Evolutionary conservation across 2,329 filamentous ascomycete genomes (phyloP).

Genomic region (Diaporthe vexans): DNA sequence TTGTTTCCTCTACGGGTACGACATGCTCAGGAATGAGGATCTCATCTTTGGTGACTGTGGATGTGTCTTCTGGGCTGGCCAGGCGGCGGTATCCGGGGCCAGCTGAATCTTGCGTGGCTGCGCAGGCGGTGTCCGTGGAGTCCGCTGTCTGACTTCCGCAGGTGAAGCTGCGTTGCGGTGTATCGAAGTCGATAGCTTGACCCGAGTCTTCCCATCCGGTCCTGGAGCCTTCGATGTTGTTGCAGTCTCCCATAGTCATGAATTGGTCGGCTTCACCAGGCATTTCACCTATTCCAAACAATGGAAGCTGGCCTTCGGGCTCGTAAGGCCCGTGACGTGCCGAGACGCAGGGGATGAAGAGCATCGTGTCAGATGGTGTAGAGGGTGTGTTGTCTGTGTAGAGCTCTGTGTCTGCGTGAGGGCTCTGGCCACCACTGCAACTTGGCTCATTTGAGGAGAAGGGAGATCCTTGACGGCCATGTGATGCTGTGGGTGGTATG

Average conservation of each 20-base stretch:
- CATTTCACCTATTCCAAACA: constrained; percentile 47
- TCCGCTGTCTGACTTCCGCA: constrained; percentile 52
- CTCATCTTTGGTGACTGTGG: constrained; percentile 37
- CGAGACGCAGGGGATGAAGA: constrained; percentile 49
- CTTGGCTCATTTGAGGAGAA: constrained; percentile 55
- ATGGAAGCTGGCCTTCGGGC: constrained; percentile 47
- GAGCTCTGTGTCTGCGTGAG: constrained; percentile 56
- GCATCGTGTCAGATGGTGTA: constrained; percentile 54
- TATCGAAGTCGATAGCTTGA: constrained; percentile 45
- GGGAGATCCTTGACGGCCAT: constrained; percentile 53
- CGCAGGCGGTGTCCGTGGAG: constrained; percentile 44
- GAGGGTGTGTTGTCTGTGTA: constrained; percentile 53
- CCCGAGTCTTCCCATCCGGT: constrained; percentile 49
- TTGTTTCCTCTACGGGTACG: neutral
- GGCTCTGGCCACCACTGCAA: constrained; percentile 55
- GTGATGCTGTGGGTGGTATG: constrained; percentile 43
- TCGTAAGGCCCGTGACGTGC: constrained; percentile 47
- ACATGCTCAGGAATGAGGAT: constrained; percentile 16
- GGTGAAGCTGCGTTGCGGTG: constrained; percentile 47
- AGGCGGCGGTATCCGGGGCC: constrained; percentile 42
- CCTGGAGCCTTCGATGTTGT: constrained; percentile 50
- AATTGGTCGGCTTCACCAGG: constrained; percentile 45
- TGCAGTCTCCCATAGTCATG: constrained; percentile 54
- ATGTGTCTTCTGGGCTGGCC: constrained; percentile 48
- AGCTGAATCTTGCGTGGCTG: constrained; percentile 40